Evolutionary conservation across 2,329 filamentous ascomycete genomes (phyloP).

Genomic region (Penicillium rolfsii): DNA sequence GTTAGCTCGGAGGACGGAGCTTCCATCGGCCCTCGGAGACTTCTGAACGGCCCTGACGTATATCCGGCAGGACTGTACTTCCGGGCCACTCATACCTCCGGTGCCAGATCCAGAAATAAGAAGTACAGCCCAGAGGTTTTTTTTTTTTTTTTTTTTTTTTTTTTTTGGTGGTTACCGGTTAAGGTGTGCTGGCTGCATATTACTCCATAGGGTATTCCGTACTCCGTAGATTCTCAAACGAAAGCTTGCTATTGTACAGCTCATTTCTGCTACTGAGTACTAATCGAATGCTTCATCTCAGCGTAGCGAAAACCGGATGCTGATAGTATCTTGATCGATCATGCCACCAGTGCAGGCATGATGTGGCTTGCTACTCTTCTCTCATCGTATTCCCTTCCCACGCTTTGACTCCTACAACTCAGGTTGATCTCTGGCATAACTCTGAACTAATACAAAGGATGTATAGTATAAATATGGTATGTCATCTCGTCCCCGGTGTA

Average conservation of each 20-base stretch:
- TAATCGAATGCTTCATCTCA: neutral
- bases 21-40: slow-evolving; percentile 23
- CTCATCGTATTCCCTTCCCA: neutral
- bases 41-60: slow-evolving; percentile 23
- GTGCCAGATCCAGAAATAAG: neutral
- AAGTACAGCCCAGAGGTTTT: no score
- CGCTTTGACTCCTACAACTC: neutral
- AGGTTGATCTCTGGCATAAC: neutral
- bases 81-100: slow-evolving; percentile 14
- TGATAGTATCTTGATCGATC: slow-evolving; percentile 1
- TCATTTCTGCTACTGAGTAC: neutral
- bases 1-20: slow-evolving; percentile 24
- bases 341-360: neutral
- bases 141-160: neutral
- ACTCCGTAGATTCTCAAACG: neutral
- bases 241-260: neutral
- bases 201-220: neutral
- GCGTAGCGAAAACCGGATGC: slow-evolving; percentile 1
- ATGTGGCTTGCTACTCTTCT: slow-evolving; percentile 1
- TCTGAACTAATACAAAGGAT: neutral
- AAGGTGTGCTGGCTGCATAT: neutral
- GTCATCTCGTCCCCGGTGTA: neutral
- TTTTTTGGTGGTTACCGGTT: neutral
- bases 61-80: slow-evolving; percentile 25
- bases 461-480: neutral